Evolutionary conservation across 768 basidiomycete species (phyloP), one percentile per base, ranked within the genome.

Genomic region (Kwoniella dejecticola): DNA sequence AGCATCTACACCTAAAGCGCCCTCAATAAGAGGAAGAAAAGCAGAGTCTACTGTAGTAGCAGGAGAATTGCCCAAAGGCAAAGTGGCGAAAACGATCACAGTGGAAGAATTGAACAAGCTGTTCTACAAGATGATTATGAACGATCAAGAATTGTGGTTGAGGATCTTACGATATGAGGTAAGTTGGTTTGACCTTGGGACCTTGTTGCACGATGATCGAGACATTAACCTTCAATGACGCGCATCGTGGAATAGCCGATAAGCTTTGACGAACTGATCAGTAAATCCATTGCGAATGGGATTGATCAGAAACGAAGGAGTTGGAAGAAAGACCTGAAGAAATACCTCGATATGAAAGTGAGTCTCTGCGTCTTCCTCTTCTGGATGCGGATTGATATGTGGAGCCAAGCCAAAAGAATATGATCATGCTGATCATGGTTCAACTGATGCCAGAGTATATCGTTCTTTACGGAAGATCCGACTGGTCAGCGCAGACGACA

Each of bases 81-180:
- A 12, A 19, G 42, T 40, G 19, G 41, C 23, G 1, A 24, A 57
- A 38, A 42, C 10, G 19, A 42, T 42, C 10, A 42, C 11, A 11
- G 5, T 19, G 19, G 56, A 41, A 41, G 65, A 60, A 42, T 26
- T 72, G n/a, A 50, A 64, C 15, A 58, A 62, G 38, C 42, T 47
- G 40, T 71, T 74, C 44, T 52, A 63, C 19, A 46, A 53, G 7
- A 65, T 75, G 71, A 67, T 75, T 41, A 65, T 53, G 47, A 56
- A 45, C 10, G 71, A 75, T 63, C 7, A 33, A 12, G 69, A 61
- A 52, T 48, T 75, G 15, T 75, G 65, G 24, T 19, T 68, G 15
- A 57, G 71, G 1, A 69, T 75, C 1, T 48, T 75, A 4, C 57
- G 67, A 44, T 75, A 75, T 40, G 74, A 70, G 56, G 74, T 72